Evolutionary conservation across 2,329 filamentous ascomycete species (phyloP), one percentile per base, ranked within the genome.

Genomic region (Fusarium praegraminearum): DNA sequence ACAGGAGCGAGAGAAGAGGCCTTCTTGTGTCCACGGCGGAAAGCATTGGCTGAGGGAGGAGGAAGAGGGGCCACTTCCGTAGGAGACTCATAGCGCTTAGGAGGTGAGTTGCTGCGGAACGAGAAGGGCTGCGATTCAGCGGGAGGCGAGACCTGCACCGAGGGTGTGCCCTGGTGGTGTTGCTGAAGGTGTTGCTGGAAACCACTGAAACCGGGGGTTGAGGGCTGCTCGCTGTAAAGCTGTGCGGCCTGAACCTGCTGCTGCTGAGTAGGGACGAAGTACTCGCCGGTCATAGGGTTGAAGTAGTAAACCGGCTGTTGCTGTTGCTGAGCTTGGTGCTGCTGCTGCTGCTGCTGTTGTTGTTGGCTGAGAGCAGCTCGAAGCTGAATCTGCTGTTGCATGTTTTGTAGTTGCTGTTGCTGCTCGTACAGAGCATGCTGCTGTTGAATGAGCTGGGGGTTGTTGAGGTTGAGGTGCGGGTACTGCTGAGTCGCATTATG

Each of bases 21-120:
- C 87, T 98, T 98, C 86, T 97, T 96, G 82, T 98, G 95, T 59
- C 93, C 92, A 62, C 94, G 93, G 67, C 94, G 94, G 86, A 97
- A 97, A 45, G 94, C 93, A 76, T 94, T 96, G 71, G 92, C 93
- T 57, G 94, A 97, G 62, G 93, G 93, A 30, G 93, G 93, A 54
- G 94, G 94, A 55, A 97, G 87, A 41, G 94, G 93, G 4, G 82
- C 80, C 16, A 85, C 83, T 73, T 92, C 89, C 16, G 88, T 87
- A 7, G 91, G 92, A 20, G 93, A 91, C 52, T 90, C 87, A 49
- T 87, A 87, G 76, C 90, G 87, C 79, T 89, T 89, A 18, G 88
- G 87, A 33, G 90, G 88, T 10, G 90, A 89, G 67, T 85, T 87
- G 76, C 91, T 92, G 77, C 93, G 90, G 68, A 80, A 78, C 15